Percentiles rank a stretch among this genome's conserved stretches.
phyloP scores from a whole-genome alignment of 306 rosid genomes.

The Gastrolobium villosum region DNA sequence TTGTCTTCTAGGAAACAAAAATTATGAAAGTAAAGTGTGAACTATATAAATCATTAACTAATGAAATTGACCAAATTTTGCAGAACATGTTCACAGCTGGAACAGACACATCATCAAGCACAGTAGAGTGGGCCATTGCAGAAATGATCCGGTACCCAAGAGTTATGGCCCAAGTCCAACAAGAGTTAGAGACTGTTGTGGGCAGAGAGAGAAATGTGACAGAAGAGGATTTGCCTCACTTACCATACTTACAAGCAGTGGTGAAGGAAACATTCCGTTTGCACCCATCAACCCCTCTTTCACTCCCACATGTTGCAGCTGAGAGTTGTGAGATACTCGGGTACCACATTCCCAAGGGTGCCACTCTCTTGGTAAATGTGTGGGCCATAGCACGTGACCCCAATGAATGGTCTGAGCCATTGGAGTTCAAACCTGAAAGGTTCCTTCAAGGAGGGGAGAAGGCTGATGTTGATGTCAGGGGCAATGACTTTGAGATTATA shows the following conservation, averaged over 20 bases:
- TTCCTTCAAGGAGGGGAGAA: constrained; percentile 76
- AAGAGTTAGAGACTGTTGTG: constrained; percentile 69
- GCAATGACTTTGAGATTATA: constrained; percentile 80
- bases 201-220: constrained; percentile 65
- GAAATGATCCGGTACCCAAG: constrained; percentile 71
- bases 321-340: constrained; percentile 71
- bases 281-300: constrained; percentile 91
- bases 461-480: constrained; percentile 64
- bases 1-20: background rate
- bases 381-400: constrained; percentile 94
- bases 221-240: constrained; percentile 63
- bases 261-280: constrained; percentile 85
- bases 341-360: constrained; percentile 74
- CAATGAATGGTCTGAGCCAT: constrained; percentile 62
- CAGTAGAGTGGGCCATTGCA: constrained; percentile 81
- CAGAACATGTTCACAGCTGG: constrained; percentile 83
- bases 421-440: constrained; percentile 78
- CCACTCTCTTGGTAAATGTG: constrained; percentile 77
- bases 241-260: constrained; percentile 79
- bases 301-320: constrained; percentile 72
- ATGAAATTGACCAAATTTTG: background rate
- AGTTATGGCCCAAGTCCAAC: constrained; percentile 60
- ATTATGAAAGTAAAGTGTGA: background rate
- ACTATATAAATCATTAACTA: background rate
- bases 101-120: constrained; percentile 85